Conservation (phyloP, 2,329 filamentous ascomycete species). For the Fusarium oxysporum region DNA sequence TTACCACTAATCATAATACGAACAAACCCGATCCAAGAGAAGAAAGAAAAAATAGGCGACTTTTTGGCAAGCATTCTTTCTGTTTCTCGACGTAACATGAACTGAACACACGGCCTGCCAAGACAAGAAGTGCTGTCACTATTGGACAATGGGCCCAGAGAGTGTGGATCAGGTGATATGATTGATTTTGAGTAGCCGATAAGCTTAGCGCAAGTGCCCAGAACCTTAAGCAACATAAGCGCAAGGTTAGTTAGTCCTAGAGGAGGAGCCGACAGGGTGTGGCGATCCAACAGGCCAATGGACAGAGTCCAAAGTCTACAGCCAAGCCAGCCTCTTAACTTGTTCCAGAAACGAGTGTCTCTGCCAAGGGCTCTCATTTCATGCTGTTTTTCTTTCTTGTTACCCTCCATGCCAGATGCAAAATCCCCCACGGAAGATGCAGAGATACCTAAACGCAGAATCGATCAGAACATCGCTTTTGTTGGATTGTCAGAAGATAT, state of each 20-base stretch:
- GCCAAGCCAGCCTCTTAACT: conserved; percentile 33
- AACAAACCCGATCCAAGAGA: background rate
- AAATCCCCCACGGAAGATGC: conserved; percentile 13
- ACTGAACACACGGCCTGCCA: conserved; percentile 16
- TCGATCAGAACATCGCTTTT: conserved; percentile 6
- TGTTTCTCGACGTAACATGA: conserved; percentile 10
- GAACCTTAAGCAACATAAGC: conserved; percentile 42
- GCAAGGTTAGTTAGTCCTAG: conserved; percentile 26
- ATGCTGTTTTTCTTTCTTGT: conserved; percentile 1
- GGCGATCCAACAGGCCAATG: conserved; percentile 22
- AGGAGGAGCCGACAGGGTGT: conserved; percentile 16
- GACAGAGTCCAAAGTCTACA: background rate
- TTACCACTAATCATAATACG: background rate
- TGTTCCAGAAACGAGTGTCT: conserved; percentile 25
- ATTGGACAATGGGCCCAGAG: conserved; percentile 23
- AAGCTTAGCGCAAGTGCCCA: conserved; percentile 42
- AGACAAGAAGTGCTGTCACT: conserved; percentile 1
- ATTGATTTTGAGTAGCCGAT: conserved; percentile 32
- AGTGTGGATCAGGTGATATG: conserved; percentile 14
- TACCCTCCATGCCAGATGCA: conserved; percentile 2
- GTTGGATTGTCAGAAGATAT: background rate
- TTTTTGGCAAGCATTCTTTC: conserved; percentile 1
- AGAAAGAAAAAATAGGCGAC: conserved; percentile 1
- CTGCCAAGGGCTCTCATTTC: conserved; percentile 3
- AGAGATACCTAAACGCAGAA: conserved; percentile 1